phyloP scores from a whole-genome alignment of 78 protist species.

The Emiliania huxleyi region DNA sequence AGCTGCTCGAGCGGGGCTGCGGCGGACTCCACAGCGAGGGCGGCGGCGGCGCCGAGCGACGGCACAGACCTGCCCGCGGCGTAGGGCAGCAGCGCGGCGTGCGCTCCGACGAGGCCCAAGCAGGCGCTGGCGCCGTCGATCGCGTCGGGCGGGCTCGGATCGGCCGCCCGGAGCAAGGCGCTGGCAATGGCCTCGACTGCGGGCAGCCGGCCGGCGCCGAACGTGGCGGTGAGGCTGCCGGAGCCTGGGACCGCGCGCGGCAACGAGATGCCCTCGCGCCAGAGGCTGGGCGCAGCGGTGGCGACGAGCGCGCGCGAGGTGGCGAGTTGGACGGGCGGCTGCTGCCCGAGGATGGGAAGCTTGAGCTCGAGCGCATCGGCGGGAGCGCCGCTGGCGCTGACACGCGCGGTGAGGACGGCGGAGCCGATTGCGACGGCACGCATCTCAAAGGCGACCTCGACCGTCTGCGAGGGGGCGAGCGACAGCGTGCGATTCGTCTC shows the following conservation, averaged over 20 bases:
- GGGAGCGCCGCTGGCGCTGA: neutral
- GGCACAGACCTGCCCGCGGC: no score
- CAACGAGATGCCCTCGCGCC: neutral
- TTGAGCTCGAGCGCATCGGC: neutral
- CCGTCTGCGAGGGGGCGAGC: neutral
- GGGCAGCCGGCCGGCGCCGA: neutral
- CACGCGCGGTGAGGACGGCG: neutral
- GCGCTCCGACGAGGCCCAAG: neutral
- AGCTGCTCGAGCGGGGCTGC: no score
- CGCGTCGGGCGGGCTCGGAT: neutral
- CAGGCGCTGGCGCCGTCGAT: neutral
- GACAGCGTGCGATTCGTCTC: neutral
- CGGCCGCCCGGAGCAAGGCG: neutral
- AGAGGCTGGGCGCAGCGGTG: neutral
- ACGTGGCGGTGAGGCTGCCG: neutral
- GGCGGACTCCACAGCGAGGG: no score
- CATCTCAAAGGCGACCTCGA: neutral
- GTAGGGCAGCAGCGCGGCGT: neutral
- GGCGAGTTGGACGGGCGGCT: neutral
- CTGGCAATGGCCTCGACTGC: neutral
- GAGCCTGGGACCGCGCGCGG: conserved; percentile 19
- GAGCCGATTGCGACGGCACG: neutral
- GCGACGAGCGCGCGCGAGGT: neutral
- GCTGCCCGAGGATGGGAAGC: neutral
- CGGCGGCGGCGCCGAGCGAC: no score